These are phyloP conservation scores for Epichloe scottii DNA, from an alignment of 2,329 filamentous ascomycete genomes.

Conservation along the genomic window DNA sequence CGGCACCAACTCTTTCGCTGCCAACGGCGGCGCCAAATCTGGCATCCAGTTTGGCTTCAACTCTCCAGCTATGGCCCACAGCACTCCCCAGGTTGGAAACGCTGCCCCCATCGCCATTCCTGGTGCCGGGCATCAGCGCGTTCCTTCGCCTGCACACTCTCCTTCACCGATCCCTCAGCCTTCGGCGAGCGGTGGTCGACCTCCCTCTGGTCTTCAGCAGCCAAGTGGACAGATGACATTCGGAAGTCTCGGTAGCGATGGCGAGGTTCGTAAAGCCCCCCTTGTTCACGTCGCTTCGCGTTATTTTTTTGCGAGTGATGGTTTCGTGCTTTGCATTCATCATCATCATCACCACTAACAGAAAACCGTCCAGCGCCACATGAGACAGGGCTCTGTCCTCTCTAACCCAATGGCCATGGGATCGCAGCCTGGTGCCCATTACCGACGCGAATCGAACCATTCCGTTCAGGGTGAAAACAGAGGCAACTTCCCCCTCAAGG, in stretches of 20 bases:
- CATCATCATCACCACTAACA: conserved; percentile 6
- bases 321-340: neutral
- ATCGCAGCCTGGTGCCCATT: conserved; percentile 56
- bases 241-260: conserved; percentile 71
- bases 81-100: conserved; percentile 45
- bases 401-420: conserved; percentile 48
- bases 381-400: conserved; percentile 52
- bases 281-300: conserved; percentile 5
- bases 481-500: conserved; percentile 38
- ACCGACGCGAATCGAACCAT: conserved; percentile 76
- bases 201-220: conserved; percentile 62
- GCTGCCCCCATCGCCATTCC: conserved; percentile 52
- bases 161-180: conserved; percentile 90
- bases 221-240: conserved; percentile 61
- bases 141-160: conserved; percentile 75
- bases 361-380: conserved; percentile 42
- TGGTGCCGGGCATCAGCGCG: conserved; percentile 46
- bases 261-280: conserved; percentile 53
- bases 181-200: conserved; percentile 70
- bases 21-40: conserved; percentile 58
- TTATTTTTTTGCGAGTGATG: conserved; percentile 2
- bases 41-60: conserved; percentile 76
- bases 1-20: conserved; percentile 60
- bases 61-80: conserved; percentile 54
- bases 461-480: conserved; percentile 51